Percentiles rank a stretch among this genome's conserved stretches.
Conservation (phyloP, 2,329 filamentous ascomycete species). For the Tolypocladium tundrense region DNA sequence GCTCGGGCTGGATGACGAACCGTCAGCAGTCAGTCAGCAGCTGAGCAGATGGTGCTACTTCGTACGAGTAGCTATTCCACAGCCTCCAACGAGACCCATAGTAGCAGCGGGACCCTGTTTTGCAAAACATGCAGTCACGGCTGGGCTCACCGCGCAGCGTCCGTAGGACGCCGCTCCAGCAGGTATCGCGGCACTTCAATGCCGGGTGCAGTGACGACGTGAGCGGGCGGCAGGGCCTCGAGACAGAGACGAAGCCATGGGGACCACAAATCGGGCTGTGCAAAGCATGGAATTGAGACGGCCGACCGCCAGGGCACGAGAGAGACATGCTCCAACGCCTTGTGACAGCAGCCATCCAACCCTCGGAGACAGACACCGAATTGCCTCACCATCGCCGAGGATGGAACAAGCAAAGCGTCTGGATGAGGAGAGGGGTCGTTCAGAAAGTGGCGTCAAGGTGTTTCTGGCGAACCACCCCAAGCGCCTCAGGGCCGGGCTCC, state of each 20-base stretch:
- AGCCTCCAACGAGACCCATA: not conserved
- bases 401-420: not conserved
- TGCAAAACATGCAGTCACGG: not conserved
- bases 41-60: not conserved
- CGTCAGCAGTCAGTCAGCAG: not conserved
- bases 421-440: not conserved
- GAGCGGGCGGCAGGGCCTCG: not conserved
- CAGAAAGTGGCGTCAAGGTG: not conserved
- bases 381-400: not conserved
- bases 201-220: not conserved
- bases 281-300: not conserved
- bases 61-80: not conserved
- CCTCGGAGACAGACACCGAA: not conserved
- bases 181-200: not conserved
- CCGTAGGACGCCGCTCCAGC: not conserved
- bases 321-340: not conserved
- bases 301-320: not conserved
- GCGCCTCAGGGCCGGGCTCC: not conserved
- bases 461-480: not conserved
- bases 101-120: not conserved
- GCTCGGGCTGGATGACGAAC: not conserved
- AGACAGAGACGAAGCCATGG: not conserved
- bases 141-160: not conserved
- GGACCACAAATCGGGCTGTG: not conserved
- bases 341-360: not conserved